Base-by-base conservation (phyloP, 208 protist genomes). In the Blechomonas ayalai region DNA sequence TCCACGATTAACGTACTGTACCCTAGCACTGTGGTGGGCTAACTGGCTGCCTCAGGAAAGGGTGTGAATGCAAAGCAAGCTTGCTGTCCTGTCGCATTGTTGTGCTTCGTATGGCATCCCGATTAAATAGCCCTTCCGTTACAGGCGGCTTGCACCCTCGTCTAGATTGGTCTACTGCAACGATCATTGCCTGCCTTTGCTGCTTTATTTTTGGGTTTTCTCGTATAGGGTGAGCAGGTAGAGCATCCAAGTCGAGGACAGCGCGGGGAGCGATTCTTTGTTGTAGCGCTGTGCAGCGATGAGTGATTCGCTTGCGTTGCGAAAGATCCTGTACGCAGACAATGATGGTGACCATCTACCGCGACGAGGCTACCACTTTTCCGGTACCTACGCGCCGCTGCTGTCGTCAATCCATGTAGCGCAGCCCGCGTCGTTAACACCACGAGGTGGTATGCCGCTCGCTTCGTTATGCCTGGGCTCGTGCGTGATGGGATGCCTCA, bases 291-390 rank as follows among this genome's bases (percentile, higher is more conserved):
- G n/a, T n/a, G 12, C 13, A 35, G n/a, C 22, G 6, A 90, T 91
- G 82, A 78, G 71, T 45, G 73, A 68, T 4, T 82, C 82, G 4
- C 65, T 70, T n/a, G 78, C 82, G 2, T 46, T 91, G 39, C 64
- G 78, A 5, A 81, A 83, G 47, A 24, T 91, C 2, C 64, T 91
- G 26, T 91, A 77, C 25, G 57, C 51, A 15, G 51, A 67, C 7
- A 41, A 47, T 3, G 75, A 87, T 29, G 56, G 72, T 29, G 64
- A 65, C 13, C 47, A 63, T 32, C 63, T 78, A 19, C 58, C 56
- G 13, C 46, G 65, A 13, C 71, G 77, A 33, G 77, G 82, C 9
- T 86, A 84, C 46, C 82, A 88, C 64, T 79, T 59, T 47, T 46
- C 61, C 7, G 79, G 75, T n/a, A 52, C 62, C 7, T 86, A 88